Percentiles rank a stretch among this genome's conserved stretches.
phyloP scores from a whole-genome alignment of 257 asterid genomes.

The Capsicum pubescens region DNA sequence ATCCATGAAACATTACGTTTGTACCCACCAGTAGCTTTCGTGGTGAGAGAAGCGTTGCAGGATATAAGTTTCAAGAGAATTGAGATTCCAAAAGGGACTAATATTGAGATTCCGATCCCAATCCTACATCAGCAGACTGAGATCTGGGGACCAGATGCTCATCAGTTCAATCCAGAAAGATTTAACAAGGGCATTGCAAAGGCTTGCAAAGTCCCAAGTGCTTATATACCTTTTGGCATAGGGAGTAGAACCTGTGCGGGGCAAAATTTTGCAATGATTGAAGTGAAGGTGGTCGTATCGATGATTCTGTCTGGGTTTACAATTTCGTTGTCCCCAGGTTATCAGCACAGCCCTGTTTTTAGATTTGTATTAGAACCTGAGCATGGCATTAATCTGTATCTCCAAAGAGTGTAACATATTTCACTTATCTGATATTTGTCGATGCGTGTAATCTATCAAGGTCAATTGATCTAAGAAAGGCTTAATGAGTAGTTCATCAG shows the following conservation, averaged over 20 bases:
- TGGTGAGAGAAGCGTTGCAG: conserved; percentile 69
- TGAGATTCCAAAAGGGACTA: conserved; percentile 59
- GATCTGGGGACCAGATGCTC: conserved; percentile 61
- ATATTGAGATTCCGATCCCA: conserved; percentile 59
- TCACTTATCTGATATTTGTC: neutral
- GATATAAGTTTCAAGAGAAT: conserved; percentile 57
- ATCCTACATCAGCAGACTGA: conserved; percentile 55
- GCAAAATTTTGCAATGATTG: conserved; percentile 75
- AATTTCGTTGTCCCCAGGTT: conserved; percentile 58
- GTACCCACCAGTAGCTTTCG: conserved; percentile 68
- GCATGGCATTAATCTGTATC: conserved; percentile 54
- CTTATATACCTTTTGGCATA: conserved; percentile 75
- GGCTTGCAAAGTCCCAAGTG: conserved; percentile 72
- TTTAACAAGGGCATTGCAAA: conserved; percentile 56
- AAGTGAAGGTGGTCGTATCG: conserved; percentile 67
- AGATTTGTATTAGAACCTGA: conserved; percentile 58
- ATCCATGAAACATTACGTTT: conserved; percentile 74
- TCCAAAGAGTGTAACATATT: conserved; percentile 45
- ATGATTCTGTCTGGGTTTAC: conserved; percentile 60
- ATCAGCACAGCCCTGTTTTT: conserved; percentile 61
- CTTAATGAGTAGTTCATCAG: neutral
- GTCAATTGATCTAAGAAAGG: neutral
- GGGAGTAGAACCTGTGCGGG: conserved; percentile 68
- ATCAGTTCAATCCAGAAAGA: conserved; percentile 67
- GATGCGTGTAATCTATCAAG: neutral